These are phyloP conservation scores for Craterostigma plantagineum DNA, from an alignment of 257 asterid genomes.

Conservation along the genomic window DNA sequence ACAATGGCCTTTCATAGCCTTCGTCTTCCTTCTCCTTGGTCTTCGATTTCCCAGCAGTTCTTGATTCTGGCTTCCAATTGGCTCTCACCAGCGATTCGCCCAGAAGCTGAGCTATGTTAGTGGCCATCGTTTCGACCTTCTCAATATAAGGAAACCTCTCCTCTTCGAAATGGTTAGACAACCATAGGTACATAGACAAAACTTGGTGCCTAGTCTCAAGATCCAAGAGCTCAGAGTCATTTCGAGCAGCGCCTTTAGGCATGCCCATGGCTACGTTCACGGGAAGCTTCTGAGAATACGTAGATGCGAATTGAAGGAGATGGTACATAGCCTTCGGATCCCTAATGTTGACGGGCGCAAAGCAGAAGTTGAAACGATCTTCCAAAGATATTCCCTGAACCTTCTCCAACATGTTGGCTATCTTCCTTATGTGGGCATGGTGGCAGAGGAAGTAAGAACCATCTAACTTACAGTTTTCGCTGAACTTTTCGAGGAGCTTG, in stretches of 20 bases:
- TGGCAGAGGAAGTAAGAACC: constrained; percentile 68
- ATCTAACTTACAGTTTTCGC: constrained; percentile 57
- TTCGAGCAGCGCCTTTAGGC: constrained; percentile 62
- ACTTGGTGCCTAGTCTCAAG: constrained; percentile 93
- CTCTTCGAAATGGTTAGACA: constrained; percentile 68
- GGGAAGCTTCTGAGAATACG: constrained; percentile 54
- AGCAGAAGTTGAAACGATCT: constrained; percentile 86
- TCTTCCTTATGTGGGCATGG: constrained; percentile 53
- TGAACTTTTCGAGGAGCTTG: constrained; percentile 55
- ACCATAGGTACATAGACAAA: constrained; percentile 82
- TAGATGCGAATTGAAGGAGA: constrained; percentile 62
- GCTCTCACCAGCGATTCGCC: constrained; percentile 67
- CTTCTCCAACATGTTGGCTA: constrained; percentile 77
- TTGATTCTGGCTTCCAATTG: constrained; percentile 75
- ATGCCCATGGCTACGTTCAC: constrained; percentile 87
- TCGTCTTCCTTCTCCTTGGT: constrained; percentile 30
- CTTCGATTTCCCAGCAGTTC: constrained; percentile 30
- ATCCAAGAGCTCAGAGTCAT: constrained; percentile 85
- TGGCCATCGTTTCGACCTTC: constrained; percentile 80
- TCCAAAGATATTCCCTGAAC: constrained; percentile 57
- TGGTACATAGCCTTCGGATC: constrained; percentile 91
- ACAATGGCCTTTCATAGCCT: constrained; percentile 49
- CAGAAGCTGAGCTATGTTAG: constrained; percentile 58
- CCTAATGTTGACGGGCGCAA: constrained; percentile 75
- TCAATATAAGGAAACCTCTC: constrained; percentile 58